These are phyloP conservation scores for Mycena venus DNA, from an alignment of 768 basidiomycete genomes.

Conservation along the genomic window DNA sequence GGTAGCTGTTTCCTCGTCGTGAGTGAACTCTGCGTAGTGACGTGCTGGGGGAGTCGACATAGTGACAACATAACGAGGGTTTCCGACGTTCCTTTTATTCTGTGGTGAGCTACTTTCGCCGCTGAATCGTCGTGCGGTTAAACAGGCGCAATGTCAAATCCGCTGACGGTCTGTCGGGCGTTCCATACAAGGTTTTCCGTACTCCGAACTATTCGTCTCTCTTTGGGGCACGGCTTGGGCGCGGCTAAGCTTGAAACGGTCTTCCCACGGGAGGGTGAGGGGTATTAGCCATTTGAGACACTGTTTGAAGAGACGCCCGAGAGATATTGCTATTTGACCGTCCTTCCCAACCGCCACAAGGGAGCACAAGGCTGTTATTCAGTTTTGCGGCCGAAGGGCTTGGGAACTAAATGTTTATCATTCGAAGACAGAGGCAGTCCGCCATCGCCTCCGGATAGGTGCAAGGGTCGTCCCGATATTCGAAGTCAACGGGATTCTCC, in stretches of 20 bases:
- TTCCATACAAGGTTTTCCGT: too few species aligned
- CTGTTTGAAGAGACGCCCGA: not conserved
- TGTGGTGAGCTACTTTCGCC: slow-evolving; percentile 6
- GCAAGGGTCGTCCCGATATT: too few species aligned
- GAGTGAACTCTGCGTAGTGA: slow-evolving; percentile 89
- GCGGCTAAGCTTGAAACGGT: too few species aligned
- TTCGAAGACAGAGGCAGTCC: not conserved
- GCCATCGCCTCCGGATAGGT: too few species aligned
- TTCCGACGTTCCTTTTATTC: slow-evolving; percentile 57
- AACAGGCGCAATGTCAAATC: not conserved
- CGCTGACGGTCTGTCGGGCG: not conserved
- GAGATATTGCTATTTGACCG: slow-evolving; percentile 8
- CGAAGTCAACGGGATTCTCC: too few species aligned
- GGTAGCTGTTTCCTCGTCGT: slow-evolving; percentile 75
- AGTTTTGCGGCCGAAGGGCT: slow-evolving; percentile 2
- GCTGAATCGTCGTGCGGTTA: not conserved
- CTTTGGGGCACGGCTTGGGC: too few species aligned
- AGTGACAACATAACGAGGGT: not conserved
- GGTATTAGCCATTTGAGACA: slow-evolving; percentile 7
- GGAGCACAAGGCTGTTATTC: not conserved
- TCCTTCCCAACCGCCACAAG: not conserved
- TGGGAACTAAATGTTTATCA: not conserved
- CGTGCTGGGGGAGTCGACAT: slow-evolving; percentile 43
- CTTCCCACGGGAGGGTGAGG: not conserved
- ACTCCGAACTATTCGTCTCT: too few species aligned